A percentile compares a stretch with the other conserved stretches of the same genome.
phyloP scores from a whole-genome alignment of 305 asterid species.

The Fraxinus albicans region DNA sequence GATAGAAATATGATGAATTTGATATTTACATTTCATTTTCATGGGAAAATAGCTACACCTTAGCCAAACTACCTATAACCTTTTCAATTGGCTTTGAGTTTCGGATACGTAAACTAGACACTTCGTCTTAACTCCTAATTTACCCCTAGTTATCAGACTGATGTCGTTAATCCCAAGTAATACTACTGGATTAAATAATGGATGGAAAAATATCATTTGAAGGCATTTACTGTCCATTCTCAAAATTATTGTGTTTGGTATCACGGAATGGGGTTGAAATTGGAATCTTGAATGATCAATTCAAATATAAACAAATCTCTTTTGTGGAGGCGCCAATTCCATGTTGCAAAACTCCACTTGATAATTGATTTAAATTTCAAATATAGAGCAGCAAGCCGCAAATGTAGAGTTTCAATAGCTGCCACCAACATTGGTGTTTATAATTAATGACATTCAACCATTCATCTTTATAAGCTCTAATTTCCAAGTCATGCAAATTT shows the following conservation, averaged over 20 bases:
- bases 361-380: not conserved
- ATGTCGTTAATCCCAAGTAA: not conserved
- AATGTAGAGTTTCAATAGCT: not conserved
- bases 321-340: not conserved
- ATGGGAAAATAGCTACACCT: constrained; percentile 7
- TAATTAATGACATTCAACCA: not conserved
- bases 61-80: not conserved
- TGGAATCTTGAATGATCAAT: not conserved
- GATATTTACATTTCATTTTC: not conserved
- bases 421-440: not conserved
- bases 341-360: not conserved
- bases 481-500: not conserved
- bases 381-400: not conserved
- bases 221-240: not conserved
- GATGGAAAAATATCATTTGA: not conserved
- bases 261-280: not conserved
- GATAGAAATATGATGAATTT: not conserved
- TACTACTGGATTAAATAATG: not conserved
- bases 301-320: not conserved
- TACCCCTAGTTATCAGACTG: not conserved
- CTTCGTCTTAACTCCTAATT: not conserved
- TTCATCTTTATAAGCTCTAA: not conserved
- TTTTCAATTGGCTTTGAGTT: not conserved
- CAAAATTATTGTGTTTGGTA: not conserved
- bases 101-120: not conserved